Percentiles rank a stretch among this genome's conserved stretches.
phyloP scores from a whole-genome alignment of 345 rosid species.

The Citrus australasica region DNA sequence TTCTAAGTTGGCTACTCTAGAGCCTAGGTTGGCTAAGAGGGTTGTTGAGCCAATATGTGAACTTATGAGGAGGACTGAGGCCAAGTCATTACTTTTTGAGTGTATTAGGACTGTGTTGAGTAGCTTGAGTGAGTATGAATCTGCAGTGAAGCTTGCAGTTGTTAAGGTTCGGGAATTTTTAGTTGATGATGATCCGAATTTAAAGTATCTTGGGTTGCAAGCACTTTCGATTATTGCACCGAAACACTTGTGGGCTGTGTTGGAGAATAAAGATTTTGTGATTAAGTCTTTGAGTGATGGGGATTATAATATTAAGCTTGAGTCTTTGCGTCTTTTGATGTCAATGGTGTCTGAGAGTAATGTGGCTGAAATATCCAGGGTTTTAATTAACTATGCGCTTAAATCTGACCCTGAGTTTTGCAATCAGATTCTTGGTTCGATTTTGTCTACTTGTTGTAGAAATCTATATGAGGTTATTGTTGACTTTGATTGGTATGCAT shows the following conservation, averaged over 20 bases:
- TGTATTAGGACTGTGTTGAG: constrained; percentile 75
- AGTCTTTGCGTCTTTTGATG: constrained; percentile 80
- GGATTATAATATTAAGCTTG: constrained; percentile 77
- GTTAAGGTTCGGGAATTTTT: constrained; percentile 61
- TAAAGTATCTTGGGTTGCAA: constrained; percentile 90
- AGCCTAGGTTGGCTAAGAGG: constrained; percentile 80
- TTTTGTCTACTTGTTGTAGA: constrained; percentile 63
- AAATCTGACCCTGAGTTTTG: constrained; percentile 89
- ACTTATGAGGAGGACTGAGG: constrained; percentile 75
- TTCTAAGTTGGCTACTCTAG: constrained; percentile 65
- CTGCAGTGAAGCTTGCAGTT: constrained; percentile 80
- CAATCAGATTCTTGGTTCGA: constrained; percentile 78
- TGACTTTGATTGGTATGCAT: constrained; percentile 92
- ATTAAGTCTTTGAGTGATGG: constrained; percentile 79
- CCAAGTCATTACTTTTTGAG: constrained; percentile 85
- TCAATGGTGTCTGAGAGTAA: constrained; percentile 84
- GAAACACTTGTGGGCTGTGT: constrained; percentile 73
- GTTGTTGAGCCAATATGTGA: constrained; percentile 86
- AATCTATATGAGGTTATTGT: constrained; percentile 68
- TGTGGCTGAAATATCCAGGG: constrained; percentile 68
- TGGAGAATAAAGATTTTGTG: constrained; percentile 85
- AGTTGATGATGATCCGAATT: constrained; percentile 83
- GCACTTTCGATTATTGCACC: constrained; percentile 65
- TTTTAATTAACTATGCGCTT: constrained; percentile 75
- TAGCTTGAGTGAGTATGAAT: constrained; percentile 81